Conservation (phyloP, 2,329 filamentous ascomycete species). For the Fusarium redolens region DNA sequence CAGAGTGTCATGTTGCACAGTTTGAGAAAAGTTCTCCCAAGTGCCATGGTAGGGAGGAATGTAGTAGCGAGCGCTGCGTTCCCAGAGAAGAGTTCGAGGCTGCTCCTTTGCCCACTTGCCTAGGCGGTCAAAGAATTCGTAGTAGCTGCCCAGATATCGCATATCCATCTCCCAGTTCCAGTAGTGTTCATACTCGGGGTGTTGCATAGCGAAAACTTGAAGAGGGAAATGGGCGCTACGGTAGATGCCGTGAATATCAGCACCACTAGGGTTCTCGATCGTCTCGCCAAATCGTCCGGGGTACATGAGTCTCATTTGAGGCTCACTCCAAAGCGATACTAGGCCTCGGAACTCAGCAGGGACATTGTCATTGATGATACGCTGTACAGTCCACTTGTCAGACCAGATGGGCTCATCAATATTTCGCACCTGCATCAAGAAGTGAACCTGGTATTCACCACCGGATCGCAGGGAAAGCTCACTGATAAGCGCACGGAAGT, state of each 20-base stretch:
- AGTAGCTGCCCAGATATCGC: conserved; percentile 72
- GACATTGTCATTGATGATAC: conserved; percentile 73
- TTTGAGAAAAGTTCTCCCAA: conserved; percentile 77
- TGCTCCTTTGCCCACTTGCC: conserved; percentile 75
- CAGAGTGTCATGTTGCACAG: conserved; percentile 71
- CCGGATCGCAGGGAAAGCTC: conserved; percentile 83
- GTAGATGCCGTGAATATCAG: conserved; percentile 75
- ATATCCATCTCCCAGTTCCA: conserved; percentile 81
- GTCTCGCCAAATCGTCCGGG: conserved; percentile 75
- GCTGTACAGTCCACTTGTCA: conserved; percentile 77
- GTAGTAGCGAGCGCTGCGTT: conserved; percentile 81
- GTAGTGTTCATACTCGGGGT: conserved; percentile 73
- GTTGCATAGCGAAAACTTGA: conserved; percentile 71
- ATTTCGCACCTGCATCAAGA: conserved; percentile 87
- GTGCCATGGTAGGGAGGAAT: conserved; percentile 75
- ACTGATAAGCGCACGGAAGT: conserved; percentile 82
- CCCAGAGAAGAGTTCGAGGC: conserved; percentile 79
- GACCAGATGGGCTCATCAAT: conserved; percentile 84
- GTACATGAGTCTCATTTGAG: conserved; percentile 85
- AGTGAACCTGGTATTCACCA: conserved; percentile 84
- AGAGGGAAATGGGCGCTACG: conserved; percentile 72
- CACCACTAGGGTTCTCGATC: conserved; percentile 67
- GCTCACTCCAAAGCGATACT: conserved; percentile 85
- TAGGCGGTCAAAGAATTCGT: conserved; percentile 78
- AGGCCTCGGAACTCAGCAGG: conserved; percentile 82